phyloP scores from a whole-genome alignment of 129 eudicot species.

The Calendula officinalis region DNA sequence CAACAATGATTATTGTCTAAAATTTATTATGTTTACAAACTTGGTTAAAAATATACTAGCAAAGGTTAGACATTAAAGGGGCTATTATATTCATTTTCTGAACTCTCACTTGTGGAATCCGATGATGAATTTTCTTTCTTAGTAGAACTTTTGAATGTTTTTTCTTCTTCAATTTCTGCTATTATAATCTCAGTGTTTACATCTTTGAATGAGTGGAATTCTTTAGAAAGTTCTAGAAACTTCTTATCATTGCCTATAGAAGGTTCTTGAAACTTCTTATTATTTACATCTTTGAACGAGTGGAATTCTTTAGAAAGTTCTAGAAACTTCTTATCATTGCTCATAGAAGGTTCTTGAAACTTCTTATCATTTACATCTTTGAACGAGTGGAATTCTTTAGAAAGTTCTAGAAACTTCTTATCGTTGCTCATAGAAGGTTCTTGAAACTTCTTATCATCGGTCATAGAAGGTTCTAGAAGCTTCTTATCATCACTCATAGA shows the following conservation, averaged over 20 bases:
- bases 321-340: constrained; percentile 11
- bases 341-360: constrained; percentile 13
- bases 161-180: not conserved
- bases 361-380: constrained; percentile 12
- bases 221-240: constrained; percentile 20
- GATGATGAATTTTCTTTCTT: constrained; percentile 1
- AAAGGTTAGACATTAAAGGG: constrained; percentile 17
- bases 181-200: not conserved
- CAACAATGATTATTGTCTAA: no score
- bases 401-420: constrained; percentile 22
- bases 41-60: not conserved
- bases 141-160: not conserved
- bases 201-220: constrained; percentile 7
- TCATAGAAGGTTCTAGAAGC: constrained; percentile 20
- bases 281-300: constrained; percentile 6
- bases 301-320: constrained; percentile 23
- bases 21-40: not conserved
- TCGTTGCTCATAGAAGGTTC: constrained; percentile 15
- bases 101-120: constrained; percentile 17
- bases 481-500: constrained; percentile 14
- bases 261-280: constrained; percentile 13
- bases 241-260: constrained; percentile 10
- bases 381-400: constrained; percentile 7
- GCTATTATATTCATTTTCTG: constrained; percentile 19
- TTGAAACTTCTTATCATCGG: constrained; percentile 3